Evolutionary conservation across 176 grass and related monocot species (phyloP), one percentile per base, ranked within the genome.

Genomic region (Melocanna baccifera): DNA sequence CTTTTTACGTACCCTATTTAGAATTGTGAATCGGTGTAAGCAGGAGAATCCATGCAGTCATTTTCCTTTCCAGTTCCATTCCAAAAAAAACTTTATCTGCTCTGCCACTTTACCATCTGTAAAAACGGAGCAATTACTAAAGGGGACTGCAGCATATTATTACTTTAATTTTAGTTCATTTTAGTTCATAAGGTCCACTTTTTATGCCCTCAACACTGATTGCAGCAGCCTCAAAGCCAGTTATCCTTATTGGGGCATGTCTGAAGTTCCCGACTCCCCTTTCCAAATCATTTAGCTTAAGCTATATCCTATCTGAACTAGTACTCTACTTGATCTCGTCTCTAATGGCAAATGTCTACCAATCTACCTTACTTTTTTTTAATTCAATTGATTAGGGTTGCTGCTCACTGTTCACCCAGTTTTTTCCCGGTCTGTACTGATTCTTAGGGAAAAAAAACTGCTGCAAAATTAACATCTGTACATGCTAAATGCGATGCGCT

Each of bases 31-130:
- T 66, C 18, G 36, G 20, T 67, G 59, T 81, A 86, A 81, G 58
- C 58, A 73, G 69, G 46, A 86, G 45, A 86, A 65, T 64, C 23
- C 84, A 80, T 73, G 72, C 20, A 41, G 51, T 62, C 76, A 63
- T 59, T 1, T 59, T 65, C 51, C 45, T 86, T 86, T 86, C 32
- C 32, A 30, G 84, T 64, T 51, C 39, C 18, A 30, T 86, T 22
- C 16, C 20, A 80, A 14, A 42, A 20, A 42, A 9, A 12, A 59
- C 22, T 28, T 64, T 64, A 51, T 73, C 32, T 1, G 15, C 26
- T 55, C 9, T 61, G 1, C 6, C 2, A 3, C 37, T 23, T 25
- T 40, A 52, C n/a, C 12, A 48, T 79, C 6, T 86, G 42, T 63
- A 37, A 13, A 61, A 55, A 25, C 23, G 16, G 30, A 12, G 9